Base-by-base conservation (phyloP, 805 yeast species). In the Candida vartiovaarae region DNA sequence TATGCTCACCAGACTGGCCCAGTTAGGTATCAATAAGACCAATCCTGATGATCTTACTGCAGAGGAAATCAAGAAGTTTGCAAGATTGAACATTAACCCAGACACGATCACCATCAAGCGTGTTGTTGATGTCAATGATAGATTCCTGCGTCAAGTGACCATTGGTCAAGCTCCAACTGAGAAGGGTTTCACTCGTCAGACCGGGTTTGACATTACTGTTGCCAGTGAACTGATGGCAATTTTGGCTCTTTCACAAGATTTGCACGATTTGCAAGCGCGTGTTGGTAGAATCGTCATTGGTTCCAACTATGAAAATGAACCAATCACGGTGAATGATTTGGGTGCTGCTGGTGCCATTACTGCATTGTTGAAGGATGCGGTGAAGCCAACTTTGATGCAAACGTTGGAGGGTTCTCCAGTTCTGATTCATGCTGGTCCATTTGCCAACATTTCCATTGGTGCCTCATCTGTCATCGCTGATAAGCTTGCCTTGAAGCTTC, bases 171-270 rank as follows among this genome's bases (percentile, higher is more conserved):
- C 89, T 4, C 82, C 89, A 54, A 83, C 90, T 40, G 95, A 84
- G 65, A 79, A 77, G 62, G 89, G 88, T 10, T 69, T 76, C 61
- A 75, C 78, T 32, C 75, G 95, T 65, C 63, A 73, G 47, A 80
- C 91, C 20, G 95, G 93, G 4, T 84, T 84, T 57, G 95, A 84
- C 63, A 84, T 84, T 53, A 77, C 93, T 24, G 93, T 84, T 50
- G 95, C 95, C 20, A 80, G 87, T 39, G 95, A 84, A 66, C 73
- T 84, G 63, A 84, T 84, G 95, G 95, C 95, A 38, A 84, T 84
- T 47, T 67, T 84, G 57, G 95, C 95, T 10, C 67, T 84, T 44
- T 76, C 88, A 40, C 77, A 74, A 51, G 82, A 85, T 42, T 70
- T 84, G 59, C 65, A 75, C 46, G 93, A 84, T 60, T 68, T 84